A percentile compares a stretch with the other conserved stretches of the same genome.
Conservation (phyloP, 805 yeast species). For the Groenewaldozyma salmanticensis region DNA sequence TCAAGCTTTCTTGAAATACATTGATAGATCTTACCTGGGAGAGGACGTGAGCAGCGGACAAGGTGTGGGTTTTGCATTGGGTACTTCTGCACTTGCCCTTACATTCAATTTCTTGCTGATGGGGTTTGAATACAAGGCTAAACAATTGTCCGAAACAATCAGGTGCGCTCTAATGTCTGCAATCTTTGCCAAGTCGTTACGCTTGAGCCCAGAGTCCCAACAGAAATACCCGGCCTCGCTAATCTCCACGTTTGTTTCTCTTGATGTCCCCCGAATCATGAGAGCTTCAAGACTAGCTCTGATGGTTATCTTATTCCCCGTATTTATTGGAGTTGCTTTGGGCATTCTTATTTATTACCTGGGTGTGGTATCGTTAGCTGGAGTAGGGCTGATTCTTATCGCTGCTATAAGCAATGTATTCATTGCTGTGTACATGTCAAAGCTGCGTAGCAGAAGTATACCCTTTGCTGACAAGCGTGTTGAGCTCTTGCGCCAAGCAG, state of each 20-base stretch:
- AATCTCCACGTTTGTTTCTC: slow-evolving; percentile 59
- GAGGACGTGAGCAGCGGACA: slow-evolving; percentile 6
- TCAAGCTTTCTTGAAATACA: slow-evolving; percentile 5
- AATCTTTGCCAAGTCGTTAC: slow-evolving; percentile 55
- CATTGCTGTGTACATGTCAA: slow-evolving; percentile 30
- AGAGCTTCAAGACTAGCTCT: slow-evolving; percentile 58
- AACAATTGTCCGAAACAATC: slow-evolving; percentile 55
- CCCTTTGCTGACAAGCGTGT: slow-evolving; percentile 55
- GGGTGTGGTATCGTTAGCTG: slow-evolving; percentile 58
- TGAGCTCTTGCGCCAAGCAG: slow-evolving; percentile 68
- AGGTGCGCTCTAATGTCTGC: slow-evolving; percentile 61
- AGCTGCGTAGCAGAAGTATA: slow-evolving; percentile 46
- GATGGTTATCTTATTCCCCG: slow-evolving; percentile 48
- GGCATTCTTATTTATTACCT: slow-evolving; percentile 50
- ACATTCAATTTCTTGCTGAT: slow-evolving; percentile 4
- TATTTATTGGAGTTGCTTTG: slow-evolving; percentile 46
- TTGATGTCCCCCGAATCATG: slow-evolving; percentile 65
- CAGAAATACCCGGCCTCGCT: slow-evolving; percentile 50
- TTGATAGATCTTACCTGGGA: slow-evolving; percentile 6
- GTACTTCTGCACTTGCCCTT: slow-evolving; percentile 3
- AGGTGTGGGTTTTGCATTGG: slow-evolving; percentile 11
- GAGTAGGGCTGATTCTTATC: slow-evolving; percentile 36
- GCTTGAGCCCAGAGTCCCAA: slow-evolving; percentile 41
- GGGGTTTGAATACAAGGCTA: slow-evolving; percentile 17
- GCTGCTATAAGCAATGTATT: slow-evolving; percentile 25